Conservation (phyloP, 805 yeast genomes). For the Ogataea siamensis region DNA sequence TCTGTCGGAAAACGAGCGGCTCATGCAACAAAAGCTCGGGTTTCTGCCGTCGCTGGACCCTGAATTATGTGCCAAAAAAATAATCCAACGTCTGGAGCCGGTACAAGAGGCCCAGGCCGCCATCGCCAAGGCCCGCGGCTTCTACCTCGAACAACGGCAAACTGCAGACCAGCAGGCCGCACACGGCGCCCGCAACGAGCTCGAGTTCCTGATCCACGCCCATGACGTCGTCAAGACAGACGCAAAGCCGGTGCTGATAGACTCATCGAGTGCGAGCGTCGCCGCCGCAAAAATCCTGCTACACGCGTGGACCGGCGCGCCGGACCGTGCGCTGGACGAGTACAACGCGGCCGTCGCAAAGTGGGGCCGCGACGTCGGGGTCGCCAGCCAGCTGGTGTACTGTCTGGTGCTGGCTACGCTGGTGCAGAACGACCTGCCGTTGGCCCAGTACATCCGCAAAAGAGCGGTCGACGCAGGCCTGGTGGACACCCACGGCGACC, state of each 20-base stretch:
- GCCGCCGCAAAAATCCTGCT: conserved; percentile 5
- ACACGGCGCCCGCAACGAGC: background rate
- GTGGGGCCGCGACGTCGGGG: conserved; percentile 5
- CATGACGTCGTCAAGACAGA: conserved; percentile 6
- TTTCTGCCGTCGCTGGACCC: conserved; percentile 5
- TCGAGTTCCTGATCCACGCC: background rate
- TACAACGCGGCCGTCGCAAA: conserved; percentile 30
- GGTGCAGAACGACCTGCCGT: conserved; percentile 28
- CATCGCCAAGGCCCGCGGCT: conserved; percentile 4
- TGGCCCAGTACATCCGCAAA: conserved; percentile 33
- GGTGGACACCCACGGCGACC: conserved; percentile 24
- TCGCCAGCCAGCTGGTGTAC: conserved; percentile 24
- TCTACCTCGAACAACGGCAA: background rate
- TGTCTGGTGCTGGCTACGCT: conserved; percentile 29
- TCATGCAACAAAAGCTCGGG: conserved; percentile 6
- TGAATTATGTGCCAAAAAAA: background rate
- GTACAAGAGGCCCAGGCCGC: conserved; percentile 4
- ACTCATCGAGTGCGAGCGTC: background rate
- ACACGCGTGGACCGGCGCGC: conserved; percentile 18
- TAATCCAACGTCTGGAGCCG: conserved; percentile 1
- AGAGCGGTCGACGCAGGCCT: conserved; percentile 30
- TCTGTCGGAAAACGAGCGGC: conserved; percentile 2
- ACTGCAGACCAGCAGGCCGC: background rate
- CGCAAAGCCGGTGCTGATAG: background rate
- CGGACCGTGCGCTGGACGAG: conserved; percentile 31